These are phyloP conservation scores for Saturnispora saitoi DNA, from an alignment of 805 yeast genomes.

Conservation along the genomic window DNA sequence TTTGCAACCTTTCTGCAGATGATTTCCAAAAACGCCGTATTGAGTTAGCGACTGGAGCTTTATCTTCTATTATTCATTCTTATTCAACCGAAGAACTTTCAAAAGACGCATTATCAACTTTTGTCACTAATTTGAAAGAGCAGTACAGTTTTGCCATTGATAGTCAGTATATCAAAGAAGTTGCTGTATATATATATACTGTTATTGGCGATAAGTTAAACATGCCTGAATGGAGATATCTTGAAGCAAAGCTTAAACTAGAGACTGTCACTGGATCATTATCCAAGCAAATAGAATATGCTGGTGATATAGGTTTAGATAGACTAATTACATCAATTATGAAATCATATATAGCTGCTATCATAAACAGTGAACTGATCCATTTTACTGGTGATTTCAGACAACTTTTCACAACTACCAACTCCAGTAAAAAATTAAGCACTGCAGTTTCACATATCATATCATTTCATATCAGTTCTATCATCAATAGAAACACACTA, in stretches of 20 bases:
- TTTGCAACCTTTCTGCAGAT: background rate
- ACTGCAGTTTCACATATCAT: slow-evolving; percentile 12
- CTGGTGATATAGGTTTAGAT: slow-evolving; percentile 17
- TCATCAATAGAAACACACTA: slow-evolving; percentile 3
- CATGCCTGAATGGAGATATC: slow-evolving; percentile 17
- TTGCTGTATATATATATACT: slow-evolving; percentile 20
- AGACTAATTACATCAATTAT: background rate
- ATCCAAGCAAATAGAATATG: slow-evolving; percentile 18
- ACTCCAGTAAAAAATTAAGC: background rate
- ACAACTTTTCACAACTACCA: background rate
- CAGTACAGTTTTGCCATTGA: slow-evolving; percentile 1
- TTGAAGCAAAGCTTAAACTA: slow-evolving; percentile 11
- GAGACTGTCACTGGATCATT: slow-evolving; percentile 12
- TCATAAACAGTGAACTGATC: background rate
- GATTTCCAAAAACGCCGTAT: slow-evolving; percentile 1
- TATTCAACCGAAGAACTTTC: background rate
- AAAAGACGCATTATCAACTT: background rate
- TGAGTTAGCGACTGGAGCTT: slow-evolving; percentile 3
- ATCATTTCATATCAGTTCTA: slow-evolving; percentile 14
- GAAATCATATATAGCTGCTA: slow-evolving; percentile 2
- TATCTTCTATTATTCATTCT: slow-evolving; percentile 3
- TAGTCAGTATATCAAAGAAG: slow-evolving; percentile 15
- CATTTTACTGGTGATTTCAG: background rate
- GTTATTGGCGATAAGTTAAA: slow-evolving; percentile 16
- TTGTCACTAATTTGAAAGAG: slow-evolving; percentile 2